Evolutionary conservation across 371 early-diverging fungal genomes (phyloP).

Genomic region (Mucor piriformis): DNA sequence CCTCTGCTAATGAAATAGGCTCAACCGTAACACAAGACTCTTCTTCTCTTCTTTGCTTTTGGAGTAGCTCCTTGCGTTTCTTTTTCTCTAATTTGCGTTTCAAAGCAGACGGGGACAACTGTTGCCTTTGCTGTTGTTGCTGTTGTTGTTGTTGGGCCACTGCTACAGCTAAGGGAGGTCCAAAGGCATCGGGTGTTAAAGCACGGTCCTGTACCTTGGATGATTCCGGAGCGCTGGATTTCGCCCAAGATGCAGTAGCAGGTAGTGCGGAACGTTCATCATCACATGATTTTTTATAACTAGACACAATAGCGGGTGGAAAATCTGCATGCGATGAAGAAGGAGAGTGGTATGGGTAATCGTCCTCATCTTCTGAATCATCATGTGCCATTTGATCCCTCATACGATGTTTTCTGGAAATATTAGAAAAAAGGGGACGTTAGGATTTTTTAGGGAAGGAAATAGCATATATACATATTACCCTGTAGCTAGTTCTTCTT

Average conservation of each 20-base stretch:
- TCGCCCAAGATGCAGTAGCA: conserved; percentile 69
- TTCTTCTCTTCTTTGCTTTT: conserved; percentile 32
- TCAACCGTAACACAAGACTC: too few relatives aligned
- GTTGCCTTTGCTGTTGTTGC: conserved; percentile 42
- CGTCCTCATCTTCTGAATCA: conserved; percentile 20
- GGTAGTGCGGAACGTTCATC: conserved; percentile 62
- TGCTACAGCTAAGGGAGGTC: conserved; percentile 53
- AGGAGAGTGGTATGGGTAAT: conserved; percentile 8
- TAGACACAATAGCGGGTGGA: background rate
- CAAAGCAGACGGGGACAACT: conserved; percentile 28
- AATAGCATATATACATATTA: too few relatives aligned
- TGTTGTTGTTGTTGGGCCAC: conserved; percentile 60
- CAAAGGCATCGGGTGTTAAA: conserved; percentile 50
- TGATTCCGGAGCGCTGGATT: conserved; percentile 53
- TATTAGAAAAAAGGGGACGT: background rate
- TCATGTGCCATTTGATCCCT: conserved; percentile 55
- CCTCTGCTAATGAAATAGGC: background rate
- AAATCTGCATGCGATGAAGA: conserved; percentile 25
- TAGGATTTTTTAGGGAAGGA: too few relatives aligned
- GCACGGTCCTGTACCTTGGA: conserved; percentile 48
- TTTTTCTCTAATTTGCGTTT: conserved; percentile 49
- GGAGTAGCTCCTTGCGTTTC: conserved; percentile 42
- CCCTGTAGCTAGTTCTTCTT: conserved; percentile 66
- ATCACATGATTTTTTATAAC: conserved; percentile 2
- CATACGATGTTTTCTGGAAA: conserved; percentile 58